These are phyloP conservation scores for Blastomyces emzantsi DNA, from an alignment of 2,329 filamentous ascomycete genomes.

Conservation along the genomic window DNA sequence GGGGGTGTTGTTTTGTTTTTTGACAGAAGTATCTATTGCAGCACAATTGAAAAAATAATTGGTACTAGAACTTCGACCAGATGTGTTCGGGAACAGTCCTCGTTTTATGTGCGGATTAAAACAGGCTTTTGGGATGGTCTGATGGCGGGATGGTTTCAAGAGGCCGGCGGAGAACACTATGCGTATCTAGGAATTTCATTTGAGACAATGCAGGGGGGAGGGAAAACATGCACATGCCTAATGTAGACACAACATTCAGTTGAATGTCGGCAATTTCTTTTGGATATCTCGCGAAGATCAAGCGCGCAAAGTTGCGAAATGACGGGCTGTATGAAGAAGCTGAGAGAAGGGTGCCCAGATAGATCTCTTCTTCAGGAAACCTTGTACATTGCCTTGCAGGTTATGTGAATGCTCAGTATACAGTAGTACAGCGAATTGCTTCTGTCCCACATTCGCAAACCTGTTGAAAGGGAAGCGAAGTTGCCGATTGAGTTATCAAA, in stretches of 20 bases:
- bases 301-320: background rate
- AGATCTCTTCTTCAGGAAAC: background rate
- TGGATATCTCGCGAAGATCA: background rate
- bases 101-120: background rate
- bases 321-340: background rate
- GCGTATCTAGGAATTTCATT: background rate
- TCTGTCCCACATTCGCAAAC: too few relatives aligned
- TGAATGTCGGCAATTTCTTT: background rate
- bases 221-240: background rate
- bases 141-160: background rate
- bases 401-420: background rate
- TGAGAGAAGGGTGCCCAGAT: background rate
- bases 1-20: too few relatives aligned
- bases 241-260: background rate
- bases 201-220: too few relatives aligned
- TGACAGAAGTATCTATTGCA: background rate
- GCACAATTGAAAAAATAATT: background rate
- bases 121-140: background rate
- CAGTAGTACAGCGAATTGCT: background rate
- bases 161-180: background rate
- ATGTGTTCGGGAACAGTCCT: background rate
- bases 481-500: background rate
- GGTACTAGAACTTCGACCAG: background rate
- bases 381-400: background rate
- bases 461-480: background rate